phyloP scores from a whole-genome alignment of 768 basidiomycete genomes.

The Pulveroboletus sp. region DNA sequence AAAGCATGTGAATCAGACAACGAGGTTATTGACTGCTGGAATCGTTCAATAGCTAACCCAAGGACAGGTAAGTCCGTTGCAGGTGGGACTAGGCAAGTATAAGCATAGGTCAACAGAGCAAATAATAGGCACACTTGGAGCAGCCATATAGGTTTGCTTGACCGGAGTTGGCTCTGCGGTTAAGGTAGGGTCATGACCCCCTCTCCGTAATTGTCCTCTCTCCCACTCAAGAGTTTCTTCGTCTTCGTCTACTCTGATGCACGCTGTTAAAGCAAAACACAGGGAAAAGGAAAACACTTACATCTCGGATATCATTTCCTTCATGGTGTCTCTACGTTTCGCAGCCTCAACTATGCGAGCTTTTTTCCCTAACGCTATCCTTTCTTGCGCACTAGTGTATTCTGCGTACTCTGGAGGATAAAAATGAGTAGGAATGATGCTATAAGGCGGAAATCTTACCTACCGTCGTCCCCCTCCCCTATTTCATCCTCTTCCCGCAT shows the following conservation, averaged over 20 bases:
- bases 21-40: constrained; percentile 55
- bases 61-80: constrained; percentile 61
- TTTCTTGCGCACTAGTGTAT: constrained; percentile 81
- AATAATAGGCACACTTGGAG: constrained; percentile 51
- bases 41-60: constrained; percentile 51
- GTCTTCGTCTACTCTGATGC: constrained; percentile 66
- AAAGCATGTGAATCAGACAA: constrained; percentile 65
- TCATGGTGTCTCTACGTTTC: constrained; percentile 64
- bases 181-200: constrained; percentile 50
- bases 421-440: constrained; percentile 6
- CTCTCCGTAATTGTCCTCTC: constrained; percentile 73
- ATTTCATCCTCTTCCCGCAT: constrained; percentile 84
- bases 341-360: constrained; percentile 65
- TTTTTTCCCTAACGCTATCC: constrained; percentile 83
- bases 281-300: constrained; percentile 34
- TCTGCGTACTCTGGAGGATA: constrained; percentile 66
- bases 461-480: constrained; percentile 86
- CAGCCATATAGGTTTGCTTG: constrained; percentile 64
- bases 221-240: constrained; percentile 88
- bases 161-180: constrained; percentile 30
- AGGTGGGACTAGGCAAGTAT: constrained; percentile 53
- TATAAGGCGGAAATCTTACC: constrained; percentile 15
- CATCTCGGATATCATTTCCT: constrained; percentile 81
- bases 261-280: constrained; percentile 1
- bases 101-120: constrained; percentile 6